Conservation (phyloP, 495 filamentous ascomycete genomes). For the Penicillium cataractarum region DNA sequence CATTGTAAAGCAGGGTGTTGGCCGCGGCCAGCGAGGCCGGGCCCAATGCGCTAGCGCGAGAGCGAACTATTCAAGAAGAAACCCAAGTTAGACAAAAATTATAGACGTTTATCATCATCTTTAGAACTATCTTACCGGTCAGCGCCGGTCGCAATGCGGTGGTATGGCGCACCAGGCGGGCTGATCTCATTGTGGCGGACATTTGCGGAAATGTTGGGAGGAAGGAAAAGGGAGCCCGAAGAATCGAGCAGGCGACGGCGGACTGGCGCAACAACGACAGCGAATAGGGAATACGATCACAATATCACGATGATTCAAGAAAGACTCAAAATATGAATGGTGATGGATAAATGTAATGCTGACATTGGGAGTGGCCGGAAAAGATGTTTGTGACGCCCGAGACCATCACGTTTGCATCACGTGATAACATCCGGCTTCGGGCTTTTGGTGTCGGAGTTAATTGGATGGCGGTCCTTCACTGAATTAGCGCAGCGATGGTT, state of each 20-base stretch:
- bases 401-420: conserved; percentile 33
- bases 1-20: conserved; percentile 59
- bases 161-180: conserved; percentile 47
- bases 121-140: conserved; percentile 29
- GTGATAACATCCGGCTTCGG: conserved; percentile 37
- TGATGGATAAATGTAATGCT: conserved; percentile 11
- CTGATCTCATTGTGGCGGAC: conserved; percentile 50
- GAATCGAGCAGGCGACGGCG: conserved; percentile 30
- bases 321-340: conserved; percentile 2
- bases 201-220: conserved; percentile 42
- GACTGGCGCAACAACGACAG: conserved; percentile 29
- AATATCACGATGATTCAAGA: conserved; percentile 14
- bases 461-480: conserved; percentile 3
- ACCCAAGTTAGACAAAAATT: conserved; percentile 12
- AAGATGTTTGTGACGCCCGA: conserved; percentile 31
- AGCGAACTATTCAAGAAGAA: conserved; percentile 34
- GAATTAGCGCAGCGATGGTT: background rate
- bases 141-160: conserved; percentile 39
- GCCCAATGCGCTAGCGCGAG: conserved; percentile 41
- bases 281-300: background rate
- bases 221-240: conserved; percentile 32
- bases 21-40: conserved; percentile 39
- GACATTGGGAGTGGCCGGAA: conserved; percentile 12
- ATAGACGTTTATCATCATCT: background rate
- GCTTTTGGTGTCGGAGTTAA: conserved; percentile 28